Evolutionary conservation across 176 grass and related monocot species (phyloP).

Genomic region (Raddia distichophylla): DNA sequence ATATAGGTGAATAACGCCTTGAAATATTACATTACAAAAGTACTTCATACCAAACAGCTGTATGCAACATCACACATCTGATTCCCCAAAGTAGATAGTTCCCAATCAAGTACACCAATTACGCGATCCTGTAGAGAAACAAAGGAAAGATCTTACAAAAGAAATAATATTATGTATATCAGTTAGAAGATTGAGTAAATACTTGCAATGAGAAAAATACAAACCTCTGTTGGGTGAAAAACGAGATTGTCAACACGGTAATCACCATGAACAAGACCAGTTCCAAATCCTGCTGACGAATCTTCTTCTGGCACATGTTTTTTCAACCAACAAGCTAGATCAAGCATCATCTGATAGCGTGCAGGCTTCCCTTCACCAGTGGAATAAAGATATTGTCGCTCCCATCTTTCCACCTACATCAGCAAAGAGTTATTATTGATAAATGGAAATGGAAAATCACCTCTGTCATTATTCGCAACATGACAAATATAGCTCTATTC

Average conservation of each 20-base stretch:
- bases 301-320: constrained; percentile 79
- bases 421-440: constrained; percentile 26
- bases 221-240: constrained; percentile 87
- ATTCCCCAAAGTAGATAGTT: constrained; percentile 95
- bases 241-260: constrained; percentile 88
- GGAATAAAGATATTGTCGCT: constrained; percentile 80
- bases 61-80: constrained; percentile 99
- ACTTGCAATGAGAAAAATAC: constrained; percentile 26
- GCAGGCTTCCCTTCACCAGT: constrained; percentile 81
- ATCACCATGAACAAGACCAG: constrained; percentile 94
- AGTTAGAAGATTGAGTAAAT: constrained; percentile 1
- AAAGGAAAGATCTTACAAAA: constrained; percentile 1
- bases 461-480: neutral
- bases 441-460: constrained; percentile 3
- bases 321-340: constrained; percentile 77
- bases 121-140: constrained; percentile 71
- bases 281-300: constrained; percentile 53
- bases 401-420: constrained; percentile 84
- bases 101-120: constrained; percentile 98
- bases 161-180: constrained; percentile 4
- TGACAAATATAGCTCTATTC: neutral
- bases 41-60: constrained; percentile 67
- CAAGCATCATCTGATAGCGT: constrained; percentile 78
- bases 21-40: constrained; percentile 3
- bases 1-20: neutral